Conservation (phyloP, 441 rosid species). For the Adansonia rubrostipa region DNA sequence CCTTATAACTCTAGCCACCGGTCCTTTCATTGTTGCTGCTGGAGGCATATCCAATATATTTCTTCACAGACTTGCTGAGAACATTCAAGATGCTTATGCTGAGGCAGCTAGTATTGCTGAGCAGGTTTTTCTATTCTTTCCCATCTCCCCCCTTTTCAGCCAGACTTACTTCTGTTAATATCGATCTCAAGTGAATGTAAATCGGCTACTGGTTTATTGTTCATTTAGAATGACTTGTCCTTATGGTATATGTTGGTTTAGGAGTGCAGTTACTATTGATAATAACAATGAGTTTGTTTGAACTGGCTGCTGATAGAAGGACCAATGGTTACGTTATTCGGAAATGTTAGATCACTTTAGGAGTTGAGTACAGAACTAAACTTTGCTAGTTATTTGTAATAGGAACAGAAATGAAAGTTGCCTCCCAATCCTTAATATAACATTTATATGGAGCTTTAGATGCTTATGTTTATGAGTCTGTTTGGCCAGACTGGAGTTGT, state of each 20-base stretch:
- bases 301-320: constrained; percentile 5
- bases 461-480: constrained; percentile 1
- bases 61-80: constrained; percentile 98
- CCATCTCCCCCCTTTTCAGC: neutral
- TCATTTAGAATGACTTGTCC: neutral
- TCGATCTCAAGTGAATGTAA: neutral
- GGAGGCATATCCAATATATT: constrained; percentile 98
- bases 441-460: constrained; percentile 8
- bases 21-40: constrained; percentile 99
- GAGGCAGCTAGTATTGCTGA: constrained; percentile 99
- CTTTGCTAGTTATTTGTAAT: constrained; percentile 16
- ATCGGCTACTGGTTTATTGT: neutral
- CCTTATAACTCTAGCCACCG: constrained; percentile 88
- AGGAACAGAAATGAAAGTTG: neutral
- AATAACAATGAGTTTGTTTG: neutral
- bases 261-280: neutral
- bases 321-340: neutral
- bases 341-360: neutral
- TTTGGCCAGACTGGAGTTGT: constrained; percentile 7
- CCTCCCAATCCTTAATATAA: neutral
- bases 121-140: constrained; percentile 57
- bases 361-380: neutral
- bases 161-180: neutral
- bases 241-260: constrained; percentile 1
- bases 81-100: constrained; percentile 97